Conservation (phyloP, 768 basidiomycete species). For the Terana coerulea region DNA sequence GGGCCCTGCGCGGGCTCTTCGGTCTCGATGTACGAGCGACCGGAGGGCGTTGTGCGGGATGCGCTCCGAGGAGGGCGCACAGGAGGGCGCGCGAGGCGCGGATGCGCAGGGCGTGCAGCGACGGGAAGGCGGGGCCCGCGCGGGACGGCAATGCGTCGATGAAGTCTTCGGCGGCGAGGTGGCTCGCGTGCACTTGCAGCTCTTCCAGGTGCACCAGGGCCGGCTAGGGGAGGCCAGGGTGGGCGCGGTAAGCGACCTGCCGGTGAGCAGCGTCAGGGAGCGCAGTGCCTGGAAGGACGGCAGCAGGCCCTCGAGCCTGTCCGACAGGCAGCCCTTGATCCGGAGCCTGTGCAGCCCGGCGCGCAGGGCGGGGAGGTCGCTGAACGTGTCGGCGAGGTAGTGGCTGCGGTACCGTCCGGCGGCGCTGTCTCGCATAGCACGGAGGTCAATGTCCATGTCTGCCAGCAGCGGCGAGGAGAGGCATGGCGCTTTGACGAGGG, state of each 20-base stretch:
- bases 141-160: background rate
- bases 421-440: background rate
- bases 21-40: slow-evolving; percentile 16
- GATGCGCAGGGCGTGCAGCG: slow-evolving; percentile 17
- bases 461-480: slow-evolving; percentile 1
- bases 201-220: slow-evolving; percentile 15
- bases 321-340: slow-evolving; percentile 16
- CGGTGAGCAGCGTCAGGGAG: slow-evolving; percentile 16
- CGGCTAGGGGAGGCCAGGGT: slow-evolving; percentile 18
- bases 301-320: slow-evolving; percentile 9
- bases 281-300: slow-evolving; percentile 13
- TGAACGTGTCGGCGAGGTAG: slow-evolving; percentile 10
- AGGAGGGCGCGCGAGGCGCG: slow-evolving; percentile 13
- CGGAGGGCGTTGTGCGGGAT: slow-evolving; percentile 14
- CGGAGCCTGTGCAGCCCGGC: slow-evolving; percentile 12
- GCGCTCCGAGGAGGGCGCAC: slow-evolving; percentile 12
- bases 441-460: slow-evolving; percentile 15
- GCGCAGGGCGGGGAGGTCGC: background rate
- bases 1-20: slow-evolving; percentile 11
- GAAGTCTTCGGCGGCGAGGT: slow-evolving; percentile 16
- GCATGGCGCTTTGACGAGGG: slow-evolving; percentile 9
- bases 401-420: slow-evolving; percentile 1
- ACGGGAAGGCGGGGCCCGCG: slow-evolving; percentile 11
- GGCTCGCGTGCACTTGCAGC: slow-evolving; percentile 19
- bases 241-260: slow-evolving; percentile 10